Percentiles rank a stretch among this genome's conserved stretches.
Evolutionary conservation across 2,329 filamentous ascomycete genomes (phyloP).

Genomic region (Fusarium sp.): DNA sequence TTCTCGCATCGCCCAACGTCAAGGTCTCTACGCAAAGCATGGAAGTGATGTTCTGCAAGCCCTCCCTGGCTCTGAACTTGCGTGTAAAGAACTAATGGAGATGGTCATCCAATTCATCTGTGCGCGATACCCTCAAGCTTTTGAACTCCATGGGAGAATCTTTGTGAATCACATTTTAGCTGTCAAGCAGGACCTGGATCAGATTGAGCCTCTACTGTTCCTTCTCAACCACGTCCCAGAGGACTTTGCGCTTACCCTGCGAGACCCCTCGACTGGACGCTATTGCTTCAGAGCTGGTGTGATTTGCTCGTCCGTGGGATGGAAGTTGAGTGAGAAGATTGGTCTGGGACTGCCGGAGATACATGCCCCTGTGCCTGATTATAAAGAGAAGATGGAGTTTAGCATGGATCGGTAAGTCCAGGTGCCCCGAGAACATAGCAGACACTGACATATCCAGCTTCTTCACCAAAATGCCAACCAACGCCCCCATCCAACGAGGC

Average conservation of each 20-base stretch:
- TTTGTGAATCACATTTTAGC: slow-evolving; percentile 78
- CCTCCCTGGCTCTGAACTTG: slow-evolving; percentile 80
- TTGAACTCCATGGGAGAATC: slow-evolving; percentile 68
- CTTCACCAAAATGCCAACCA: slow-evolving; percentile 81
- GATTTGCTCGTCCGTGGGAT: slow-evolving; percentile 83
- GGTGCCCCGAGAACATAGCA: fast-evolving
- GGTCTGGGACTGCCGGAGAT: slow-evolving; percentile 77
- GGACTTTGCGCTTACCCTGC: slow-evolving; percentile 82
- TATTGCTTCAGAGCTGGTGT: slow-evolving; percentile 82
- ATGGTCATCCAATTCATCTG: slow-evolving; percentile 85
- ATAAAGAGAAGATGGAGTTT: slow-evolving; percentile 87
- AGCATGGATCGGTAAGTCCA: slow-evolving; percentile 80
- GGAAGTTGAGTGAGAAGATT: slow-evolving; percentile 81
- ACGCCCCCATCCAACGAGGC: slow-evolving; percentile 82
- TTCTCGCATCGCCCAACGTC: slow-evolving; percentile 74
- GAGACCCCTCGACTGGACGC: slow-evolving; percentile 76
- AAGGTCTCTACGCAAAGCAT: slow-evolving; percentile 71
- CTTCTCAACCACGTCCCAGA: slow-evolving; percentile 84
- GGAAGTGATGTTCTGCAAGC: slow-evolving; percentile 73
- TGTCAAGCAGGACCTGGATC: slow-evolving; percentile 69
- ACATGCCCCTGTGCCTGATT: slow-evolving; percentile 81
- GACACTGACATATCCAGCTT: slow-evolving; percentile 62
- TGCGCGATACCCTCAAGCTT: slow-evolving; percentile 80
- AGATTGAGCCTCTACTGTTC: slow-evolving; percentile 74
- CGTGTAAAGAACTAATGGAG: slow-evolving; percentile 89